Evolutionary conservation across 2,329 filamentous ascomycete genomes (phyloP).

Genomic region (Teratosphaeria pseudoeucalypti): DNA sequence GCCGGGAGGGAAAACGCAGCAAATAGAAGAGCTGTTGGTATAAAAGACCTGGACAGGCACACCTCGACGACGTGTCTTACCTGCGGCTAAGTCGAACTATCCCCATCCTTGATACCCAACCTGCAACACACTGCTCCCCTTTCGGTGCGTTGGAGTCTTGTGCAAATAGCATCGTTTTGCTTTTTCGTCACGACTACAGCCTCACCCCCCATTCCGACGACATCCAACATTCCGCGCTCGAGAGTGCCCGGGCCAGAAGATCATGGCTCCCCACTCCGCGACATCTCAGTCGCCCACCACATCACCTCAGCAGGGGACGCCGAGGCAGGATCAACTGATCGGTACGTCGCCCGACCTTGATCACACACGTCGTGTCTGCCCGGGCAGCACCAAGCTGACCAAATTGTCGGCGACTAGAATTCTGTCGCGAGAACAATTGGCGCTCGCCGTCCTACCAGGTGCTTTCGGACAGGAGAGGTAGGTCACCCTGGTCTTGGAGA

Average conservation of each 20-base stretch:
- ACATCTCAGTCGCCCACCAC: conserved; percentile 6
- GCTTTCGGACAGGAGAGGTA: conserved; percentile 66
- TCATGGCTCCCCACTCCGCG: conserved; percentile 7
- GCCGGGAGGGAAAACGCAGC: conserved; percentile 1
- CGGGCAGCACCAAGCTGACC: conserved; percentile 4
- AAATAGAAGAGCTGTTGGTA: conserved; percentile 2
- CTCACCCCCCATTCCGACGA: background rate
- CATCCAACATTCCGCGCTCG: background rate
- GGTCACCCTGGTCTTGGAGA: conserved; percentile 9
- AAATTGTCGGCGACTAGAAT: conserved; percentile 9
- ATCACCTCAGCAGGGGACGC: conserved; percentile 5
- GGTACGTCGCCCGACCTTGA: conserved; percentile 14
- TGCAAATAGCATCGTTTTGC: conserved; percentile 10
- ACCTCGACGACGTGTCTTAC: conserved; percentile 10
- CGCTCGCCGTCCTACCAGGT: conserved; percentile 46
- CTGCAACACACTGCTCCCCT: conserved; percentile 12
- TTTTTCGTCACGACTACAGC: conserved; percentile 6
- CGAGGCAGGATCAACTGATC: conserved; percentile 25
- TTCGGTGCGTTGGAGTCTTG: conserved; percentile 9
- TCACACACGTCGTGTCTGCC: background rate
- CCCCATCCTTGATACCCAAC: conserved; percentile 19
- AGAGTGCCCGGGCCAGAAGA: background rate
- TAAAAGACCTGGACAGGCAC: conserved; percentile 1
- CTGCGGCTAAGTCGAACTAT: conserved; percentile 19
- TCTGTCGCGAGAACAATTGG: conserved; percentile 17